Base-by-base conservation (phyloP, 768 basidiomycete species). In the Postia placenta region DNA sequence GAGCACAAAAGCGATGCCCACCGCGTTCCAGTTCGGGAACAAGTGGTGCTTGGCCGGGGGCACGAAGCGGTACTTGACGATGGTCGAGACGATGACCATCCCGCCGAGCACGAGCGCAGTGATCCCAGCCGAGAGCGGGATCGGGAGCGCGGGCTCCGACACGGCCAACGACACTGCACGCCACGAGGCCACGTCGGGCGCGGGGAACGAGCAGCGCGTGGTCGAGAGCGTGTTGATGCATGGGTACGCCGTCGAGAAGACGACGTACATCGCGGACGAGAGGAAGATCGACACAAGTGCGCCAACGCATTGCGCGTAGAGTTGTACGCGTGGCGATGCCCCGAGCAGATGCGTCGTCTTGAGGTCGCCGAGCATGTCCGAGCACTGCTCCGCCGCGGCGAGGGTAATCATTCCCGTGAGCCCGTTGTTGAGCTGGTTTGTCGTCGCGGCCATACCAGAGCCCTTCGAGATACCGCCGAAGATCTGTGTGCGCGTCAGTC, bases 231-330 rank as follows among this genome's bases (percentile, higher is more conserved):
- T 43, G 53, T 55, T 59, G 53, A 59, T 56, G 52, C 58, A 59
- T 0, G 58, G 58, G 42, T 59, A 59, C 22, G 58, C 58, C 23
- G 44, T 50, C 24, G 50, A 45, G 50, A 59, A 59, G 23, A 56
- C 49, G 50, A 59, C 43, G 53, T 53, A 59, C 53, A 59, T 56
- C 25, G 56, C 56, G 1, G 54, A 49, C 15, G 53, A 56, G 50
- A 59, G 53, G 58, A 59, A 61, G 47, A 61, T 54, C 38, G 60
- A 61, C 17, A 61, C 60, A 33, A 61, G 54, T 5, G 60, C 60
- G 48, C 60, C 60, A 41, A 17, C 45, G 48, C 51, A 55, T 38
- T 61, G 60, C 6, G 57, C 53, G 52, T 61, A 61, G 19, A 61
- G 55, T 54, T 59, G 60, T 1, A 56, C 57, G 20, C 60, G 60